These are phyloP conservation scores for Chalaropsis ovoidea DNA, from an alignment of 2,329 filamentous ascomycete genomes.

Conservation along the genomic window DNA sequence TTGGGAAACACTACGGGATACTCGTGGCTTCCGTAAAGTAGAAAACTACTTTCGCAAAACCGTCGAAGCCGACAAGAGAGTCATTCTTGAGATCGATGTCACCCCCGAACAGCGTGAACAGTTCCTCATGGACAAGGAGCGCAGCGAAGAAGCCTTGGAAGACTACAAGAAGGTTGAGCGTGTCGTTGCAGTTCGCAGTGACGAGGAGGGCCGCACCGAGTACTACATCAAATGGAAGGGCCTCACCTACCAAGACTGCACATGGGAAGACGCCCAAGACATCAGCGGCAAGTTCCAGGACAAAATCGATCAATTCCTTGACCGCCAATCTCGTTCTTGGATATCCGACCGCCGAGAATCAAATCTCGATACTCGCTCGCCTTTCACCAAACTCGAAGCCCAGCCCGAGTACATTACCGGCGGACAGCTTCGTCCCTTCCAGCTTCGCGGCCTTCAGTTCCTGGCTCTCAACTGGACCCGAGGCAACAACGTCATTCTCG, in stretches of 20 bases:
- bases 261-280: slow-evolving; percentile 74
- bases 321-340: slow-evolving; percentile 71
- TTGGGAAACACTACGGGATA: slow-evolving; percentile 60
- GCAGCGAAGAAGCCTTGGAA: slow-evolving; percentile 74
- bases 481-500: slow-evolving; percentile 89
- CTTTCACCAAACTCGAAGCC: slow-evolving; percentile 62
- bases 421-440: slow-evolving; percentile 83
- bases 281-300: slow-evolving; percentile 71
- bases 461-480: slow-evolving; percentile 92
- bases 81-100: slow-evolving; percentile 64
- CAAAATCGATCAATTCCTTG: slow-evolving; percentile 83
- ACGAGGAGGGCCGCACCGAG: slow-evolving; percentile 63
- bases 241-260: slow-evolving; percentile 84
- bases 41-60: slow-evolving; percentile 91
- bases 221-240: slow-evolving; percentile 98
- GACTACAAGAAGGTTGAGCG: slow-evolving; percentile 90
- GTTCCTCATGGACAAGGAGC: slow-evolving; percentile 89
- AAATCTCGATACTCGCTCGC: slow-evolving; percentile 61
- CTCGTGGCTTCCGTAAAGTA: slow-evolving; percentile 74
- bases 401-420: slow-evolving; percentile 79
- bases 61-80: slow-evolving; percentile 67
- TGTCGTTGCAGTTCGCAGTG: slow-evolving; percentile 73
- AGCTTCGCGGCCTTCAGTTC: slow-evolving; percentile 89
- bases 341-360: slow-evolving; percentile 68
- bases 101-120: slow-evolving; percentile 82